Conservation (phyloP, 371 early-diverging fungal species). For the Blakeslea trispora region DNA sequence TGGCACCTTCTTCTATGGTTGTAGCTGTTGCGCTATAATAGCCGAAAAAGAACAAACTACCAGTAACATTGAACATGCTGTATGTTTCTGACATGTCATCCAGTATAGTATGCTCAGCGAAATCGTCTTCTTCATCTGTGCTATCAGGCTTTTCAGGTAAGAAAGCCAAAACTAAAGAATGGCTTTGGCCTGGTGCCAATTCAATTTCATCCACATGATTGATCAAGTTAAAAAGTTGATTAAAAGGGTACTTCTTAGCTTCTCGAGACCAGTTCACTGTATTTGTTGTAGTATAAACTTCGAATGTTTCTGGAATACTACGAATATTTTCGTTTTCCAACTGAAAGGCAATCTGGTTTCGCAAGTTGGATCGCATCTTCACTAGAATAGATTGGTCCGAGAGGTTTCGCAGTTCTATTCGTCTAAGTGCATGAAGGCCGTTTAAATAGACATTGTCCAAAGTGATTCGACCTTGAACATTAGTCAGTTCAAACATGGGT, state of each 20-base stretch:
- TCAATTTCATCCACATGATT: conserved; percentile 78
- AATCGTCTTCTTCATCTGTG: conserved; percentile 16
- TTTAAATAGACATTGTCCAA: conserved; percentile 81
- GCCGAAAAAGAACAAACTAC: conserved; percentile 83
- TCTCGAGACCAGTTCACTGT: conserved; percentile 59
- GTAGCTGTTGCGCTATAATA: conserved; percentile 45
- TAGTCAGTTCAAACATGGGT: conserved; percentile 58
- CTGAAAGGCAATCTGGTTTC: conserved; percentile 85
- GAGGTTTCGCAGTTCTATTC: conserved; percentile 73
- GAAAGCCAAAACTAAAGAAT: conserved; percentile 74
- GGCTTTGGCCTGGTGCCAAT: conserved; percentile 64
- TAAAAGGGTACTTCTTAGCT: conserved; percentile 69
- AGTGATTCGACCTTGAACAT: conserved; percentile 57
- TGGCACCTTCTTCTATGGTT: conserved; percentile 8
- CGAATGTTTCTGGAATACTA: conserved; percentile 27
- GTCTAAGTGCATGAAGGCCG: conserved; percentile 79
- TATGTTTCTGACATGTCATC: conserved; percentile 31
- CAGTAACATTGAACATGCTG: conserved; percentile 78
- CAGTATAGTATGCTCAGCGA: conserved; percentile 7
- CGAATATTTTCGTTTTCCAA: conserved; percentile 81
- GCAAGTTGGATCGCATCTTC: conserved; percentile 81
- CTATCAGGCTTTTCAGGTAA: conserved; percentile 55
- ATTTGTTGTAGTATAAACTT: conserved; percentile 51
- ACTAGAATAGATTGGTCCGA: conserved; percentile 61
- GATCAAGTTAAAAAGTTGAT: conserved; percentile 89